A percentile compares a stretch with the other conserved stretches of the same genome.
Evolutionary conservation across 1,284 basidiomycete species (phyloP).

Genomic region (Microbotryomycetes sp.): DNA sequence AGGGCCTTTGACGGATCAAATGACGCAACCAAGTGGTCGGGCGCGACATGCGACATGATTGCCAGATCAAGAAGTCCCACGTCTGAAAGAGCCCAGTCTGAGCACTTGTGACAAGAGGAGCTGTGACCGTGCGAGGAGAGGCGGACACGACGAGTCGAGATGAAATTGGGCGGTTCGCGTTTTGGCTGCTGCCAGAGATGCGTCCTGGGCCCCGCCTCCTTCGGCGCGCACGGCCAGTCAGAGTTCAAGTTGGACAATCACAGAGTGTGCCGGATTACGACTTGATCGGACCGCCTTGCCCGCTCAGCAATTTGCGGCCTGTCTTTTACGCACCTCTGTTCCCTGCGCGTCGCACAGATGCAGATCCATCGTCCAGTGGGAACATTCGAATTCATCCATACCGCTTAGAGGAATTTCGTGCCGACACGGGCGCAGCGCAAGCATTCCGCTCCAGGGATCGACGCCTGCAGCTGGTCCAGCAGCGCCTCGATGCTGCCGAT

Average conservation of each 20-base stretch:
- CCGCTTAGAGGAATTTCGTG: conserved; percentile 35
- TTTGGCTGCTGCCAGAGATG: no score
- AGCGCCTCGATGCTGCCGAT: conserved; percentile 26
- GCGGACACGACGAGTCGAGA: no score
- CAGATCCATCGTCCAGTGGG: background rate
- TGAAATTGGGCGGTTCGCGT: no score
- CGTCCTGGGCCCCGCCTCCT: no score
- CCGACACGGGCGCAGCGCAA: conserved; percentile 2
- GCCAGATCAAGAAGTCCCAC: background rate
- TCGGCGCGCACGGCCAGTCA: no score
- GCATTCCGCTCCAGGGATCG: background rate
- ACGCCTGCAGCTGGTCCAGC: conserved; percentile 4
- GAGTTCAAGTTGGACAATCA: no score
- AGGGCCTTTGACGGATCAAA: conserved; percentile 75
- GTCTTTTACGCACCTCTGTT: conserved; percentile 35
- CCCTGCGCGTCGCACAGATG: conserved; percentile 8
- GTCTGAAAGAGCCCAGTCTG: background rate
- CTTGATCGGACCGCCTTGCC: conserved; percentile 35
- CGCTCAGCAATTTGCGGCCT: conserved; percentile 35
- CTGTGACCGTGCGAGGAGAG: no score
- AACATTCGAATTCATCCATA: conserved; percentile 30
- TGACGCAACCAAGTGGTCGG: conserved; percentile 59
- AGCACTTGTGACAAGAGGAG: background rate
- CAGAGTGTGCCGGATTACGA: conserved; percentile 26
- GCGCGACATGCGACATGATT: background rate